phyloP scores from a whole-genome alignment of 2,329 filamentous ascomycete species.

The Neocatenulostroma microsporum region DNA sequence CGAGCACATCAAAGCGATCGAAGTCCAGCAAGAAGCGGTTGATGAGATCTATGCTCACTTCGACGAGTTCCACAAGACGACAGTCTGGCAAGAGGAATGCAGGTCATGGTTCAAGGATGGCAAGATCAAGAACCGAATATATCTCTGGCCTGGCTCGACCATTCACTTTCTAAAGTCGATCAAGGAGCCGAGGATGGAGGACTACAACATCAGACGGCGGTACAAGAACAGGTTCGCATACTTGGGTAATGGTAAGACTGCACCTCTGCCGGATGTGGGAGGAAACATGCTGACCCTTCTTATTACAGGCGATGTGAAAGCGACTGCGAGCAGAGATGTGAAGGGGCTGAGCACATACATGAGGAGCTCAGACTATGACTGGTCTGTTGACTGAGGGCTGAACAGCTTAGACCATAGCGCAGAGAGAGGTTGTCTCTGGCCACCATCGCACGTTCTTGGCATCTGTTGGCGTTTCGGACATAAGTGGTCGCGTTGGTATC shows the following conservation, averaged over 20 bases:
- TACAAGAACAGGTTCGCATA: constrained; percentile 26
- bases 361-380: constrained; percentile 13
- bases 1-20: constrained; percentile 16
- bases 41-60: constrained; percentile 25
- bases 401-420: too few relatives aligned
- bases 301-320: constrained; percentile 18
- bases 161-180: constrained; percentile 47
- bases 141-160: constrained; percentile 39
- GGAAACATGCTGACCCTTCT: neutral
- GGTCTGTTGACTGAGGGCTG: constrained; percentile 12
- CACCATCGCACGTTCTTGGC: too few relatives aligned
- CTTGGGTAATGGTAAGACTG: constrained; percentile 27
- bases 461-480: too few relatives aligned
- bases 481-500: too few relatives aligned
- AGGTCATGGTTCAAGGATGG: constrained; percentile 36
- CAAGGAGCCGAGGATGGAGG: constrained; percentile 39
- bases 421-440: too few relatives aligned
- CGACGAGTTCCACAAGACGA: constrained; percentile 37
- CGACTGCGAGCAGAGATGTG: constrained; percentile 10
- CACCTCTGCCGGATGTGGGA: too few relatives aligned
- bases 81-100: constrained; percentile 24
- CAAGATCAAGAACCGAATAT: constrained; percentile 25
- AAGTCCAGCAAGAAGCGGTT: constrained; percentile 18
- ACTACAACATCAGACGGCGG: constrained; percentile 35
- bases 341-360: constrained; percentile 12